These are phyloP conservation scores for Cryptosporidium meleagridis DNA, from an alignment of 169 alveolate species.

Conservation along the genomic window DNA sequence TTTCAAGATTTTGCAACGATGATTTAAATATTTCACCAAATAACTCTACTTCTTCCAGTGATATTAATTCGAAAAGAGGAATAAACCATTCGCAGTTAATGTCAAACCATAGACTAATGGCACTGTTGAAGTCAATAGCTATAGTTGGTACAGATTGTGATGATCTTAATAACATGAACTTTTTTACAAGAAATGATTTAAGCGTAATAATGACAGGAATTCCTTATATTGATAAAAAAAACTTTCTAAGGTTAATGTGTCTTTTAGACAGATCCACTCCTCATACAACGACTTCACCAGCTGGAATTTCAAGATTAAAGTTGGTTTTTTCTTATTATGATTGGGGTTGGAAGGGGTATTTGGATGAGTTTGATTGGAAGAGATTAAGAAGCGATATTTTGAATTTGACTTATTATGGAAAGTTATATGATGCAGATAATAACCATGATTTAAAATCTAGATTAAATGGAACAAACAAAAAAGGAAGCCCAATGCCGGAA, in stretches of 20 bases:
- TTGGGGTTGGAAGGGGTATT: conserved; percentile 75
- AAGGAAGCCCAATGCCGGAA: conserved; percentile 21
- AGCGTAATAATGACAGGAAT: conserved; percentile 66
- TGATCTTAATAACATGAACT: background rate
- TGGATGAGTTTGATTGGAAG: conserved; percentile 51
- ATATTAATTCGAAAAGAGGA: background rate
- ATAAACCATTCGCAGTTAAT: background rate
- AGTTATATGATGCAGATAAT: background rate
- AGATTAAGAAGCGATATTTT: conserved; percentile 60
- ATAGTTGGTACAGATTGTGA: conserved; percentile 18
- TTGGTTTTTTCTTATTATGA: conserved; percentile 69
- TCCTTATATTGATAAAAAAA: conserved; percentile 64
- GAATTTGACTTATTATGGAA: conserved; percentile 45
- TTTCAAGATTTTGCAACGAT: conserved; percentile 41
- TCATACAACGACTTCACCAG: conserved; percentile 73
- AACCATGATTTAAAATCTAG: background rate
- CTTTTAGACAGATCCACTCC: conserved; percentile 70
- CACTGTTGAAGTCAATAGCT: conserved; percentile 48
- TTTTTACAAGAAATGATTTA: conserved; percentile 46
- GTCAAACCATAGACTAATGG: conserved; percentile 54
- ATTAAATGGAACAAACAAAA: background rate
- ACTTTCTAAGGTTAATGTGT: conserved; percentile 55
- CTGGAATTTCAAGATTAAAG: conserved; percentile 66
- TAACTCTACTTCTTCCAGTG: background rate
- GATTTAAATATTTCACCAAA: conserved; percentile 3